These are phyloP conservation scores for Venturia carpophila DNA, from an alignment of 2,329 filamentous ascomycete species.

Conservation along the genomic window DNA sequence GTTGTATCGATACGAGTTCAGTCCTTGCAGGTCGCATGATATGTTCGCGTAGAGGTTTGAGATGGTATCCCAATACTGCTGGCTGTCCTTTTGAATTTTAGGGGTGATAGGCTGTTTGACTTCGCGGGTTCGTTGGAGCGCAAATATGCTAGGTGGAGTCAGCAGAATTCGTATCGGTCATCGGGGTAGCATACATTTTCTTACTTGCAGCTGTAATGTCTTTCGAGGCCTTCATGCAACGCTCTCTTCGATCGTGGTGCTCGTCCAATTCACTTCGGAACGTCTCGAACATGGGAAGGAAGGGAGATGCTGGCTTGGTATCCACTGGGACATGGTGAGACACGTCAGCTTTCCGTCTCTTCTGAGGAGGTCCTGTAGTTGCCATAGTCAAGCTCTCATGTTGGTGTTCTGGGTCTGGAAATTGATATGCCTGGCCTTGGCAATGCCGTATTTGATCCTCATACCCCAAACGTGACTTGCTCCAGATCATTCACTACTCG, in stretches of 20 bases:
- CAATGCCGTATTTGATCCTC: slow-evolving; percentile 11
- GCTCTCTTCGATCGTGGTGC: slow-evolving; percentile 86
- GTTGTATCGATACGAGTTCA: slow-evolving; percentile 78
- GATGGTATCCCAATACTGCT: slow-evolving; percentile 64
- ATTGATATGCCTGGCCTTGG: background rate
- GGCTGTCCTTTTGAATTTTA: slow-evolving; percentile 62
- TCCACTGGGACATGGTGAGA: background rate
- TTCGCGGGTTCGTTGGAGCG: slow-evolving; percentile 64
- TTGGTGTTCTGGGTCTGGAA: background rate
- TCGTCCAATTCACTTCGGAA: slow-evolving; percentile 87
- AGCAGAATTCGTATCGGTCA: background rate
- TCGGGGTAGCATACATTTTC: slow-evolving; percentile 64
- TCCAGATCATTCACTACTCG: background rate
- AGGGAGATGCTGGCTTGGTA: slow-evolving; percentile 31
- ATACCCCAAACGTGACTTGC: background rate
- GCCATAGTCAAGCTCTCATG: background rate
- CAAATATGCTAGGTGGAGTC: slow-evolving; percentile 57
- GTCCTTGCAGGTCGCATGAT: slow-evolving; percentile 62
- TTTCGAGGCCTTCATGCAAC: slow-evolving; percentile 80
- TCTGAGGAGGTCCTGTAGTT: slow-evolving; percentile 20
- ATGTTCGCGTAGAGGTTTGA: slow-evolving; percentile 58
- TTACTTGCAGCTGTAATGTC: slow-evolving; percentile 94
- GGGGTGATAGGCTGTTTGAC: slow-evolving; percentile 54
- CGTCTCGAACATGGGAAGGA: slow-evolving; percentile 66
- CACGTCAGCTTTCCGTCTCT: slow-evolving; percentile 16